phyloP scores from a whole-genome alignment of 768 basidiomycete genomes.

The Hypholoma sublateritium region DNA sequence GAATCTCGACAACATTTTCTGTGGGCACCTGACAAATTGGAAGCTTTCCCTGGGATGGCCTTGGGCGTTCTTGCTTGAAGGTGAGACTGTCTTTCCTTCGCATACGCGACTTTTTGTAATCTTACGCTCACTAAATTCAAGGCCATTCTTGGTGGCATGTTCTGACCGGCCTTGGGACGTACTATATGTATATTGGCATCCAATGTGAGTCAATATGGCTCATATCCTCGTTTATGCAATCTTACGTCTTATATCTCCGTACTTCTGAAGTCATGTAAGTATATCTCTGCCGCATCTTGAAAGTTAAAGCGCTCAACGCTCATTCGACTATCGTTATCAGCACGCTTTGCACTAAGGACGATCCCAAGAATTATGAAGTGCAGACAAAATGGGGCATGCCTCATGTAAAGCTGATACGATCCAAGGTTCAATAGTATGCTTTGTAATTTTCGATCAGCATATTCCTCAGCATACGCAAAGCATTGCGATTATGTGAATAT shows the following conservation, averaged over 20 bases:
- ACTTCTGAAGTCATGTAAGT: conserved; percentile 40
- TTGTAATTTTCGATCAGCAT: background rate
- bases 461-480: too few relatives aligned
- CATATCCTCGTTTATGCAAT: conserved; percentile 5
- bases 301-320: conserved; percentile 2
- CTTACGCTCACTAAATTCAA: conserved; percentile 24
- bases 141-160: conserved; percentile 78
- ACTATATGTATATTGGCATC: conserved; percentile 52
- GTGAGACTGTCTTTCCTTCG: conserved; percentile 12
- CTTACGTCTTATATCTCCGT: too few relatives aligned
- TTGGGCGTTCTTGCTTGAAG: conserved; percentile 64
- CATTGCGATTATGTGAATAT: too few relatives aligned
- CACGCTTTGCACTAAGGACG: conserved; percentile 61
- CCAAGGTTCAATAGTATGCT: background rate
- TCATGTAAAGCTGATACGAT: conserved; percentile 33
- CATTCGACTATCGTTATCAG: conserved; percentile 25
- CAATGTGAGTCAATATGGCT: conserved; percentile 39
- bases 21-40: conserved; percentile 53
- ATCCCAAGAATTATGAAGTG: conserved; percentile 48
- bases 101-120: background rate
- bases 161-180: conserved; percentile 54
- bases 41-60: conserved; percentile 65
- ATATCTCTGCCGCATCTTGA: conserved; percentile 13
- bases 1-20: conserved; percentile 84
- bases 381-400: conserved; percentile 47